Percentiles rank a stretch among this genome's conserved stretches.
Conservation (phyloP, 2,329 filamentous ascomycete genomes). For the Aspergillus ochraceoroseus region DNA sequence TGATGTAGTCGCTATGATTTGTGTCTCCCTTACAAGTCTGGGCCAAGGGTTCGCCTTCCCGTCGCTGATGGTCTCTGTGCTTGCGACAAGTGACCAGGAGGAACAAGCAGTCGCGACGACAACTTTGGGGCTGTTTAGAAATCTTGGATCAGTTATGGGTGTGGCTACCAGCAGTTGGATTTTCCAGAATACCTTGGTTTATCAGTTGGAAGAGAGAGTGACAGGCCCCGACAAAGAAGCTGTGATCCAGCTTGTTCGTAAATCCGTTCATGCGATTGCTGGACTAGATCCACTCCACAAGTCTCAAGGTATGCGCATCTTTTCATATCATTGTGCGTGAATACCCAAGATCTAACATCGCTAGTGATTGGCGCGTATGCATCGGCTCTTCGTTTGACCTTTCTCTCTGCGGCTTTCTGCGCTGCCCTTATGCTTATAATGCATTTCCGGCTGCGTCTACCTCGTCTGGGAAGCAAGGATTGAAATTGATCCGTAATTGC, state of each 20-base stretch:
- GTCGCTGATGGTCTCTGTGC: conserved; percentile 58
- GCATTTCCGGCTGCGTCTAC: conserved; percentile 32
- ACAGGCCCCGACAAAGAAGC: conserved; percentile 54
- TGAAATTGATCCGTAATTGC: conserved; percentile 8
- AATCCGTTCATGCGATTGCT: conserved; percentile 48
- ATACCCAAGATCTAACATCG: not conserved
- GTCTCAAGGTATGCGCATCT: conserved; percentile 41
- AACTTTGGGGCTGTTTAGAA: conserved; percentile 67
- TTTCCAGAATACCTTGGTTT: conserved; percentile 64
- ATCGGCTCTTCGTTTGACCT: conserved; percentile 35
- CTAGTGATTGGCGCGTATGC: conserved; percentile 39
- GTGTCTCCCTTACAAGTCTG: conserved; percentile 53
- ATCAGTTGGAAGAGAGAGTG: conserved; percentile 57
- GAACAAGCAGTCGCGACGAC: conserved; percentile 66
- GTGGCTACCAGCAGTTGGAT: conserved; percentile 66
- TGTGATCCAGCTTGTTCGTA: conserved; percentile 48
- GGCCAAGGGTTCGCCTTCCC: conserved; percentile 64
- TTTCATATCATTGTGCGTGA: not conserved
- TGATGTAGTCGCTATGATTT: conserved; percentile 51
- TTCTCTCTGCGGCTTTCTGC: conserved; percentile 38
- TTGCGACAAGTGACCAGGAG: conserved; percentile 55
- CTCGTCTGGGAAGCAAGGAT: conserved; percentile 29
- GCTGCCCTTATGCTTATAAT: conserved; percentile 33
- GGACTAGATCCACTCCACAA: conserved; percentile 45
- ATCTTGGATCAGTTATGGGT: conserved; percentile 67